phyloP scores from a whole-genome alignment of 2,329 filamentous ascomycete species.

The Dissoconium aciculare region DNA sequence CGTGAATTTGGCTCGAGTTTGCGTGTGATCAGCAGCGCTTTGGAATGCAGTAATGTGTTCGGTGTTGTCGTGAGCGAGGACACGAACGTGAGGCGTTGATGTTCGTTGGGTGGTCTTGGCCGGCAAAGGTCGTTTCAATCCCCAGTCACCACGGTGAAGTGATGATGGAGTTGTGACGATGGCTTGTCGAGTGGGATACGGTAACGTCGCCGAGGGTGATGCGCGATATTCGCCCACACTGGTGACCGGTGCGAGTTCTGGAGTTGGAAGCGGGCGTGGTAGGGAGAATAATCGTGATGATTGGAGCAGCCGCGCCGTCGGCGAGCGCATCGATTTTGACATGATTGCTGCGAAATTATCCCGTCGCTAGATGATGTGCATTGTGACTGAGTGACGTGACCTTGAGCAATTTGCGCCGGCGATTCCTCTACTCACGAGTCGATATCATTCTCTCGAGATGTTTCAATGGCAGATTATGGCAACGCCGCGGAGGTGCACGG shows the following conservation, averaged over 20 bases:
- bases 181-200: conserved; percentile 68
- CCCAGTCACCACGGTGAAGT: conserved; percentile 72
- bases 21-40: conserved; percentile 64
- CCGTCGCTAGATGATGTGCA: too few relatives aligned
- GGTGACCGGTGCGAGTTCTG: conserved; percentile 32
- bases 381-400: too few relatives aligned
- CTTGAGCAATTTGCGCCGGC: too few relatives aligned
- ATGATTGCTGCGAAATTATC: conserved; percentile 15
- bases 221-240: conserved; percentile 35
- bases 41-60: conserved; percentile 84
- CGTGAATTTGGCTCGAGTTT: conserved; percentile 73
- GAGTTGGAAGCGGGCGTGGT: conserved; percentile 56
- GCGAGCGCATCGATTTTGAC: conserved; percentile 34
- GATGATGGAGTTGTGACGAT: conserved; percentile 65
- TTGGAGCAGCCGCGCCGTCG: conserved; percentile 57
- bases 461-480: too few relatives aligned
- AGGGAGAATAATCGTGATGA: conserved; percentile 82
- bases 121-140: conserved; percentile 73
- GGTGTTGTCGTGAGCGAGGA: conserved; percentile 66
- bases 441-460: too few relatives aligned
- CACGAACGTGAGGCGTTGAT: conserved; percentile 55
- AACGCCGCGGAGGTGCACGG: too few relatives aligned
- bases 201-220: conserved; percentile 57
- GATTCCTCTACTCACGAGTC: too few relatives aligned
- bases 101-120: conserved; percentile 56